Evolutionary conservation across 345 rosid genomes (phyloP).

Genomic region (Eucalyptus pauciflora): DNA sequence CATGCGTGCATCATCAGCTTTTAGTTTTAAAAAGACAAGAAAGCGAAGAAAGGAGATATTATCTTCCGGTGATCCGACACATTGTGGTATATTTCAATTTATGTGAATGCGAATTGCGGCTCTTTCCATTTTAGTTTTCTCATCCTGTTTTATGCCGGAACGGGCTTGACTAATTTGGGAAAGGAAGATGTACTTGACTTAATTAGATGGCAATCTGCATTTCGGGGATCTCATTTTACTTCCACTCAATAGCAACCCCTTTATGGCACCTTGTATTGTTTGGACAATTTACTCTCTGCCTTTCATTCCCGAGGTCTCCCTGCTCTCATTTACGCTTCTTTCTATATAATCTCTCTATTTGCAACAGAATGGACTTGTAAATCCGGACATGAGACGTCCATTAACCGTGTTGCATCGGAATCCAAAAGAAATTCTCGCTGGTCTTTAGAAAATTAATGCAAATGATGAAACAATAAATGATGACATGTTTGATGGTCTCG

Average conservation of each 20-base stretch:
- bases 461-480: not conserved
- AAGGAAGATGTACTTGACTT: not conserved
- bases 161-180: not conserved
- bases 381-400: not conserved
- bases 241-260: not conserved
- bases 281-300: not conserved
- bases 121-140: too few species aligned
- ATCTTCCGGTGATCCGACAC: not conserved
- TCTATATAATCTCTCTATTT: not conserved
- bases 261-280: not conserved
- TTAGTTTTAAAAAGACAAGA: too few species aligned
- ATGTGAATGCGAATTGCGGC: not conserved
- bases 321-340: not conserved
- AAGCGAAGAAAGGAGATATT: not conserved
- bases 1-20: too few species aligned
- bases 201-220: not conserved
- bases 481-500: not conserved
- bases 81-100: not conserved
- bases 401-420: not conserved
- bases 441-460: not conserved
- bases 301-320: not conserved
- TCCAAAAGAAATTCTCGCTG: rapidly evolving
- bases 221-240: not conserved
- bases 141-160: too few species aligned
- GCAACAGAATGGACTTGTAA: not conserved